Evolutionary conservation across 495 filamentous ascomycete species (phyloP), one percentile per base, ranked within the genome.

Genomic region (Penicillium salamii): DNA sequence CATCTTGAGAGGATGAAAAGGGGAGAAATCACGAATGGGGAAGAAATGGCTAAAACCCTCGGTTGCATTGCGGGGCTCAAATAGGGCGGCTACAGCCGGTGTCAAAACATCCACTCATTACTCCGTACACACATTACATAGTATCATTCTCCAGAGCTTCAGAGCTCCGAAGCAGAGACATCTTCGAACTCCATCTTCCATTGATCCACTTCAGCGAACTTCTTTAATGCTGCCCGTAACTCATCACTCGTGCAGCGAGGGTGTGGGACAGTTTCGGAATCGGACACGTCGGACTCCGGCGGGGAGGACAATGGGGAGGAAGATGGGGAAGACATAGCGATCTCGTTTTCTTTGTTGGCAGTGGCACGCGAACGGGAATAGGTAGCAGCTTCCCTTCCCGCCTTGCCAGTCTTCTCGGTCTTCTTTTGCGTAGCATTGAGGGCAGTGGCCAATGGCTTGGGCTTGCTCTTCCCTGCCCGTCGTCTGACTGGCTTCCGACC

Each of bases 161-260:
- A 62, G 59, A 12, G 60, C 35, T 59, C 68, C 11, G 59, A 61
- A 20, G 46, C 49, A 41, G 63, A 55, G 14, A 83, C 67, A 39
- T 83, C 78, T 62, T 89, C 86, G 74, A 86, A 89, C 48, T 87
- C 85, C 77, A 89, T 75, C 53, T 86, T 67, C 84, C 84, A 88
- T 50, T 78, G 61, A 69, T 89, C 86, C 29, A 89, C 73, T 58
- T 87, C 81, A 28, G 75, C 71, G 61, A 89, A 89, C 52, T 87
- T 87, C 53, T 66, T 52, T 20, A 63, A 63, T 52, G 65, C 66
- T 9, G 56, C 53, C 39, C 61, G 66, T 46, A 69, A 60, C 53
- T 72, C 76, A 39, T 63, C 66, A 38, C 73, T 76, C 20, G 61
- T 34, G 33, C 49, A 45, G 28, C 53, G 60, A 36, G 7, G 57